phyloP scores from a whole-genome alignment of 495 filamentous ascomycete genomes.

The Aspergillus homomorphus region DNA sequence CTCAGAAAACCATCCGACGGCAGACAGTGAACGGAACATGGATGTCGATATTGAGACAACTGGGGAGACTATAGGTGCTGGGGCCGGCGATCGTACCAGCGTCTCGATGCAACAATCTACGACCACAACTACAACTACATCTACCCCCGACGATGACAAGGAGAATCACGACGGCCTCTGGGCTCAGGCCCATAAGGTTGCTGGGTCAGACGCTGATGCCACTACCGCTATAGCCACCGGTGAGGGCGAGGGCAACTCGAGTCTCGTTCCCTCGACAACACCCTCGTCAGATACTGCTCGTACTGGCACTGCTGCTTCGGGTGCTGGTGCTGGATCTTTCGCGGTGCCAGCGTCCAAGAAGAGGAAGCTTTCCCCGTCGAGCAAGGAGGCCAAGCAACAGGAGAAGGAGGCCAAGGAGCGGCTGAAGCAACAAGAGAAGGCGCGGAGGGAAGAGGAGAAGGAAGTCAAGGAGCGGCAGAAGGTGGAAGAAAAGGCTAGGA shows the following conservation, averaged over 20 bases:
- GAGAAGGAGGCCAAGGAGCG: constrained; percentile 52
- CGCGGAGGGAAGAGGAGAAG: constrained; percentile 45
- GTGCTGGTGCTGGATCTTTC: neutral
- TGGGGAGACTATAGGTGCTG: neutral
- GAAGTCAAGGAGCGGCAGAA: constrained; percentile 43
- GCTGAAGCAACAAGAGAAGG: constrained; percentile 42
- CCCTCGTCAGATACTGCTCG: constrained; percentile 1
- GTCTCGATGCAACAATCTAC: neutral
- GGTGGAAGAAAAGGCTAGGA: constrained; percentile 45
- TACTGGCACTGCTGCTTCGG: neutral
- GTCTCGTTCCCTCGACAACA: constrained; percentile 1
- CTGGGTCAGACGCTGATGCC: neutral
- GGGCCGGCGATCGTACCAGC: no score
- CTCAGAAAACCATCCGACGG: neutral
- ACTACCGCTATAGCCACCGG: neutral
- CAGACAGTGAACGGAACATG: neutral
- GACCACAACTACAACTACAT: neutral
- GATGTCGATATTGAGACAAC: neutral
- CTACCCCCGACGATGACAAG: constrained; percentile 5
- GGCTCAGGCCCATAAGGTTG: neutral
- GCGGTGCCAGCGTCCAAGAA: constrained; percentile 39
- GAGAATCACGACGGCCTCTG: constrained; percentile 1
- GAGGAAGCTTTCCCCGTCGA: constrained; percentile 50
- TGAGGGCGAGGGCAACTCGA: neutral
- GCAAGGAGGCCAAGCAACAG: constrained; percentile 51